Evolutionary conservation across 768 basidiomycete species (phyloP), one percentile per base, ranked within the genome.

Genomic region (Suillus occidentalis): DNA sequence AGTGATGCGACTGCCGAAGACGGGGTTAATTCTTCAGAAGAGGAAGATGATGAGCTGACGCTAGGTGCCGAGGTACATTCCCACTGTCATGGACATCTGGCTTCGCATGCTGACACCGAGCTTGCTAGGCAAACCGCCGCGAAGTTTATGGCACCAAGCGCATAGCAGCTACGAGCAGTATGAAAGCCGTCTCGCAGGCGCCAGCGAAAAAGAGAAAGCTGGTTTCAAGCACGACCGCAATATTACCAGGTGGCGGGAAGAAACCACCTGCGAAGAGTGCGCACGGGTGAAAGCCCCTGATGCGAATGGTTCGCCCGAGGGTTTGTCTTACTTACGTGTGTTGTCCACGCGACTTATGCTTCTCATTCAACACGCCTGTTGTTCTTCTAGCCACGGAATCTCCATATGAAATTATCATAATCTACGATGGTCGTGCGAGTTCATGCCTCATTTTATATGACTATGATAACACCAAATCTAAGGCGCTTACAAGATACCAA

Each of bases 11-110:
- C 68, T 61, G 60, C 62, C 18, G 71, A 65, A 25, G 66, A 68
- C 58, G 65, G 66, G 42, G 75, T 76, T 43, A 76, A 85, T 18
- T 18, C 39, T 13, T 42, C 25, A 20, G 58, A 59, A 42, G 58
- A 57, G n/a, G 87, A 82, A 13, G 85, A 87, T 5, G 88, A 90
- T 66, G 86, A 88, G 68, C 71, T 89, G 37, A 81, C 85, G 79
- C 84, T 89, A 75, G 85, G 84, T 34, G 77, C 81, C n/a, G 83
- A 84, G 80, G 89, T 89, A 58, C 40, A 74, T 69, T 52, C 14
- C 10, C 6, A 42, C 50, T 53, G 34, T 40, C 22, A 5, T 52
- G 22, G 42, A 52, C 2, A 12, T 25, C 28, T 28, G 58, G 6
- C 12, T 59, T 31, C 22, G 37, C 34, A 40, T 62, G 56, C 65